Percentiles rank a stretch among this genome's conserved stretches.
These are phyloP conservation scores for Apiotrichum mycotoxinovorans DNA, from an alignment of 1,284 basidiomycete genomes.

Conservation along the genomic window DNA sequence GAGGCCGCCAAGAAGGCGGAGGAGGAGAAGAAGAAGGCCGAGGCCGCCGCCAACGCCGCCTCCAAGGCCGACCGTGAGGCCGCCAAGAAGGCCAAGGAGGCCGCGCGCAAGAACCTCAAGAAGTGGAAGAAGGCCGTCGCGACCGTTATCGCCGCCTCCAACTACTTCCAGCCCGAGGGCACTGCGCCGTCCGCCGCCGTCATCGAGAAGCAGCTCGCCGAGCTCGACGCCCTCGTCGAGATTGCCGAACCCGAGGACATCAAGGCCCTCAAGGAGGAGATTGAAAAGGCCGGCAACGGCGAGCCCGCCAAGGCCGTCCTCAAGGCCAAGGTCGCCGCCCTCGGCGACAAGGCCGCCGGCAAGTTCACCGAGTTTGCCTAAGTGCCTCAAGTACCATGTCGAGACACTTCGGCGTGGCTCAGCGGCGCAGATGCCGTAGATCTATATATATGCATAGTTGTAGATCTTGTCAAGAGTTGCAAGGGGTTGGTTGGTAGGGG, in stretches of 20 bases:
- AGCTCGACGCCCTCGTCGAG: conserved; percentile 55
- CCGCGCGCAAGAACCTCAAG: conserved; percentile 56
- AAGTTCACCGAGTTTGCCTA: conserved; percentile 55
- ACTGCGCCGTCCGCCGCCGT: conserved; percentile 50
- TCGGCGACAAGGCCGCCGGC: conserved; percentile 47
- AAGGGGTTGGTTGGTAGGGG: too few species aligned
- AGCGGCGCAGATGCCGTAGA: neutral
- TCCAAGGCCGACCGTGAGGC: conserved; percentile 65
- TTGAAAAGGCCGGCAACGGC: conserved; percentile 53
- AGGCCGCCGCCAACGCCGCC: conserved; percentile 46
- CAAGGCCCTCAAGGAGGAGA: conserved; percentile 54
- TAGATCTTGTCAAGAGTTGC: neutral
- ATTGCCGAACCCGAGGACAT: conserved; percentile 56
- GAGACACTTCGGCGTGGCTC: neutral
- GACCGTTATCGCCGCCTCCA: conserved; percentile 54
- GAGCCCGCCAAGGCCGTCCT: conserved; percentile 47
- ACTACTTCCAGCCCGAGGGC: conserved; percentile 57
- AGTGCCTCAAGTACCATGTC: neutral
- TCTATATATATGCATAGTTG: neutral
- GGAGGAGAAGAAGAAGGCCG: conserved; percentile 80
- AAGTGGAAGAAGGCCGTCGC: conserved; percentile 55
- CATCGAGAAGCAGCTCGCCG: conserved; percentile 57
- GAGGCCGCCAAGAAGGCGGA: conserved; percentile 71
- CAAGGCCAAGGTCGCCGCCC: conserved; percentile 35
- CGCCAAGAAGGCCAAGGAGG: conserved; percentile 88